Percentiles rank a stretch among this genome's conserved stretches.
Evolutionary conservation across 768 basidiomycete genomes (phyloP).

Genomic region (Russula earlei): DNA sequence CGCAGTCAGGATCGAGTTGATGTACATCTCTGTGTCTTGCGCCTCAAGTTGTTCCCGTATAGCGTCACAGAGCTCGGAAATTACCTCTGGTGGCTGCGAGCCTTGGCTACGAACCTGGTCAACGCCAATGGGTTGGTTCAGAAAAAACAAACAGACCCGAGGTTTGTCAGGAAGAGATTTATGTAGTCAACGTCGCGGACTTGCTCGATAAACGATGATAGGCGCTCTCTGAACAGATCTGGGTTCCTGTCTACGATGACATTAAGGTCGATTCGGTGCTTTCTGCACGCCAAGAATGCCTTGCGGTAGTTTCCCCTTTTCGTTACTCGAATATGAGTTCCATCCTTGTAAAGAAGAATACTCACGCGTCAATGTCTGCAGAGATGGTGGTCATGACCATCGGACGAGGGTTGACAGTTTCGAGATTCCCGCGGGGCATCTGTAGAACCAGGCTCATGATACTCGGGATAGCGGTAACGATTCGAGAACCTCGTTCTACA

Average conservation of each 20-base stretch:
- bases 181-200: constrained; percentile 85
- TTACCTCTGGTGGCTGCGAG: constrained; percentile 43
- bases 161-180: constrained; percentile 79
- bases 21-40: constrained; percentile 64
- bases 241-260: constrained; percentile 77
- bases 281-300: constrained; percentile 85
- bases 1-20: constrained; percentile 87
- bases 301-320: constrained; percentile 67
- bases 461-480: constrained; percentile 82
- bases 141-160: constrained; percentile 48
- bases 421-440: constrained; percentile 96
- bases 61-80: constrained; percentile 66
- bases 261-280: constrained; percentile 88
- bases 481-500: constrained; percentile 82
- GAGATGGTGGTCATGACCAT: constrained; percentile 81
- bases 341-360: constrained; percentile 13
- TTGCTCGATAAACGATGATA: constrained; percentile 71
- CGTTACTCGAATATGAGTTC: neutral
- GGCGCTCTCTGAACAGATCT: constrained; percentile 49
- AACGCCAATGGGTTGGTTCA: neutral
- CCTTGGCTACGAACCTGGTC: constrained; percentile 42
- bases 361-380: constrained; percentile 64
- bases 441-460: constrained; percentile 87
- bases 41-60: constrained; percentile 64
- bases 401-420: constrained; percentile 89